Conservation (phyloP, 345 rosid genomes). For the Gossypium ekmanianum region DNA sequence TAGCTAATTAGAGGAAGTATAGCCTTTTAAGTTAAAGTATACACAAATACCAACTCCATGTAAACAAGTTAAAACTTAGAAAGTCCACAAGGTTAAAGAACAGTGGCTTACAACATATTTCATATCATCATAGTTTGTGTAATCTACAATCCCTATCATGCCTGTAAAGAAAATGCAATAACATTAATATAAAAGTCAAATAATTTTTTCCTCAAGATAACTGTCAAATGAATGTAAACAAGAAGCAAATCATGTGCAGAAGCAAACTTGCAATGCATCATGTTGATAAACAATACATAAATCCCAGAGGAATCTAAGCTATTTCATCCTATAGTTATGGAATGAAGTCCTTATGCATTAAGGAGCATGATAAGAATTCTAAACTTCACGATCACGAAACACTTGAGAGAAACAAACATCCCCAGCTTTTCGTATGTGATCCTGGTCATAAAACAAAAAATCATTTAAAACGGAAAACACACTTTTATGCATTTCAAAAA, state of each 20-base stretch:
- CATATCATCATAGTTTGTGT: conserved; percentile 88
- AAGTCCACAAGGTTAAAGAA: background rate
- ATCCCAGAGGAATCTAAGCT: background rate
- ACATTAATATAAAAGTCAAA: background rate
- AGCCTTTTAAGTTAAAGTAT: background rate
- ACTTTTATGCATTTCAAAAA: background rate
- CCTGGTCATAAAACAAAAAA: conserved; percentile 37
- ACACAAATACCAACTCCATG: background rate
- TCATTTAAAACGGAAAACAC: background rate
- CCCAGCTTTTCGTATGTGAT: conserved; percentile 98
- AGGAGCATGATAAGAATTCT: background rate
- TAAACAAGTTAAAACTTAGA: background rate
- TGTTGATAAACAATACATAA: background rate
- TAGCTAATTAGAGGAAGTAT: background rate
- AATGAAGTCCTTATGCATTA: background rate
- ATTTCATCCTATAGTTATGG: background rate
- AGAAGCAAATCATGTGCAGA: background rate
- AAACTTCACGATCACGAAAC: conserved; percentile 80
- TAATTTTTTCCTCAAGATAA: background rate
- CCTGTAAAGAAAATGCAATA: conserved; percentile 40
- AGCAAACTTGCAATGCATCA: background rate
- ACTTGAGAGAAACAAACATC: conserved; percentile 97
- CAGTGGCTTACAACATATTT: conserved; percentile 78
- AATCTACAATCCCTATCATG: conserved; percentile 85
- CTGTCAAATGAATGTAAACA: background rate